Percentiles rank a stretch among this genome's conserved stretches.
phyloP scores from a whole-genome alignment of 2,329 filamentous ascomycete genomes.

The Rhytidhysteron rufulum region DNA sequence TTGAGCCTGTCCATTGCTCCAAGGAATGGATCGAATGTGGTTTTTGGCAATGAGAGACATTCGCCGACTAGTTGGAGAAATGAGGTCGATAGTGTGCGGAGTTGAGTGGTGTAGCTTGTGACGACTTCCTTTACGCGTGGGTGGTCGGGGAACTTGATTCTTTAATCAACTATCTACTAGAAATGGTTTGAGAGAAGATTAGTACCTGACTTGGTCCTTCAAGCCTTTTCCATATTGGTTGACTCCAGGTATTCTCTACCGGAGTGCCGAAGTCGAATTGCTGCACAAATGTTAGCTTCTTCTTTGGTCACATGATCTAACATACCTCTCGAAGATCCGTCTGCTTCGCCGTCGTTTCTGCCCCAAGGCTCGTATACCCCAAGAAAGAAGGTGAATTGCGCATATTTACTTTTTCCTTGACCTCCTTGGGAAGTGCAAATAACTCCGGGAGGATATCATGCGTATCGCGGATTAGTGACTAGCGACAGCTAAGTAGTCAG shows the following conservation, averaged over 20 bases:
- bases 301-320: neutral
- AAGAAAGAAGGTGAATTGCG: neutral
- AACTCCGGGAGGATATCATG: neutral
- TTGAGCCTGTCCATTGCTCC: conserved; percentile 30
- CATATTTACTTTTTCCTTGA: neutral
- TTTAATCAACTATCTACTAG: too few species aligned
- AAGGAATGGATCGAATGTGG: neutral
- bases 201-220: neutral
- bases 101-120: neutral
- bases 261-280: neutral
- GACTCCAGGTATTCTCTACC: neutral
- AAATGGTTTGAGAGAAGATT: too few species aligned
- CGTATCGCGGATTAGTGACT: neutral
- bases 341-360: neutral
- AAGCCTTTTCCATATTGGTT: neutral
- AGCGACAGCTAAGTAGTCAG: too few species aligned
- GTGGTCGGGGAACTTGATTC: neutral
- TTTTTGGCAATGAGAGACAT: neutral
- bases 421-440: neutral
- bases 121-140: neutral
- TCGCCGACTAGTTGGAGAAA: neutral
- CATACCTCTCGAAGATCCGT: neutral
- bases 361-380: neutral
- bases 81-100: neutral
- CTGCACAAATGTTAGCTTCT: neutral